These are phyloP conservation scores for Verticillium dahliae DNA, from an alignment of 2,329 filamentous ascomycete genomes.

Conservation along the genomic window DNA sequence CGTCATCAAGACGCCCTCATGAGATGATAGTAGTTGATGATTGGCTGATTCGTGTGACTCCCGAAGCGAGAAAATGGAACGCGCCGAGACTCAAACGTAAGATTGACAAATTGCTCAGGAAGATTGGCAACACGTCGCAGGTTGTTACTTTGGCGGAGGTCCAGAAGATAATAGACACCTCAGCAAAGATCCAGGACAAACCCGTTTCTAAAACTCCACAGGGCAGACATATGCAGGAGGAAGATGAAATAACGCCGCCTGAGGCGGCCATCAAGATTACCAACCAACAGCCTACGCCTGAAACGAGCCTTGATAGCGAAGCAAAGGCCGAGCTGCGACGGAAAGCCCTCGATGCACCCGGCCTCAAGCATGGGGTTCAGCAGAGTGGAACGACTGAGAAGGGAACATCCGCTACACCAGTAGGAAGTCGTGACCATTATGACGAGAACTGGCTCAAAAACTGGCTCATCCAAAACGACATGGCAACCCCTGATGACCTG, in stretches of 20 bases:
- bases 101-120: not conserved
- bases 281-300: too few relatives aligned
- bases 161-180: not conserved
- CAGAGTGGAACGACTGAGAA: not conserved
- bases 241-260: not conserved
- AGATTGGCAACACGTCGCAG: not conserved
- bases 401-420: not conserved
- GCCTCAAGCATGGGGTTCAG: not conserved
- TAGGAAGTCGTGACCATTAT: not conserved
- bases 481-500: conserved; percentile 3
- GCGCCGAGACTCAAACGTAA: not conserved
- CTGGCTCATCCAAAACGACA: conserved; percentile 7
- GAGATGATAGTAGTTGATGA: not conserved
- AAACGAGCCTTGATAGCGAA: too few relatives aligned
- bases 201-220: too few relatives aligned
- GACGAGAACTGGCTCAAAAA: conserved; percentile 9
- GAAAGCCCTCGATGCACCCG: too few relatives aligned
- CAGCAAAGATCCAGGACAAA: not conserved
- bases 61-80: not conserved
- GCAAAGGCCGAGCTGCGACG: too few relatives aligned
- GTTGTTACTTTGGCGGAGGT: not conserved
- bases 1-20: not conserved
- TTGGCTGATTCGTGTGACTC: not conserved
- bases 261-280: too few relatives aligned
- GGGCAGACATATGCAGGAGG: not conserved